Conservation (phyloP, 352 stramenopile species). For the Pythium grandisporangium region DNA sequence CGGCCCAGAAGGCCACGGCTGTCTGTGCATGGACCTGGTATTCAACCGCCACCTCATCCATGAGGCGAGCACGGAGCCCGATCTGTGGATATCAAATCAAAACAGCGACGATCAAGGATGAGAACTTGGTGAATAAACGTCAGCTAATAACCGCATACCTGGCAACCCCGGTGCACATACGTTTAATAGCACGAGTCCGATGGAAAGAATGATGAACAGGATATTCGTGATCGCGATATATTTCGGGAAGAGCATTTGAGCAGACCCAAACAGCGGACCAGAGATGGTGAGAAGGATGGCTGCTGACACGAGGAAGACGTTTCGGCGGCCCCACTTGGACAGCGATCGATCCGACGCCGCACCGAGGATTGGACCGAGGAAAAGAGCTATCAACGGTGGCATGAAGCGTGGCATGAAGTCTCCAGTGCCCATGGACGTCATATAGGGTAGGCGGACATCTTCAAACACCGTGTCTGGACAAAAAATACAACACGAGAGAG, state of each 20-base stretch:
- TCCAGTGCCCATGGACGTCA: constrained; percentile 59
- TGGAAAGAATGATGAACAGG: constrained; percentile 49
- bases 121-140: too few species aligned
- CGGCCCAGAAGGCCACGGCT: constrained; percentile 56
- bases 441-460: constrained; percentile 55
- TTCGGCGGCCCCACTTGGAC: constrained; percentile 61
- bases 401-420: constrained; percentile 52
- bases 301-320: constrained; percentile 48
- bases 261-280: constrained; percentile 51
- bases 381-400: constrained; percentile 48
- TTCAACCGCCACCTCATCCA: constrained; percentile 68
- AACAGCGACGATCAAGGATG: neutral
- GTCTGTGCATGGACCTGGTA: constrained; percentile 74
- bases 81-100: constrained; percentile 22
- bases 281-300: constrained; percentile 34
- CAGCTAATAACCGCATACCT: constrained; percentile 2
- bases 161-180: constrained; percentile 14
- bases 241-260: constrained; percentile 46
- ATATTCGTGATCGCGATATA: constrained; percentile 30
- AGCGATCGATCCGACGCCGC: constrained; percentile 62
- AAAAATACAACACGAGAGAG: neutral
- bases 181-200: constrained; percentile 52
- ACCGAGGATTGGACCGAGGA: constrained; percentile 60
- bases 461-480: constrained; percentile 57
- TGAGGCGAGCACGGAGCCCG: constrained; percentile 51